phyloP scores from a whole-genome alignment of 2,329 filamentous ascomycete genomes.

The Phyllosticta citriasiana region DNA sequence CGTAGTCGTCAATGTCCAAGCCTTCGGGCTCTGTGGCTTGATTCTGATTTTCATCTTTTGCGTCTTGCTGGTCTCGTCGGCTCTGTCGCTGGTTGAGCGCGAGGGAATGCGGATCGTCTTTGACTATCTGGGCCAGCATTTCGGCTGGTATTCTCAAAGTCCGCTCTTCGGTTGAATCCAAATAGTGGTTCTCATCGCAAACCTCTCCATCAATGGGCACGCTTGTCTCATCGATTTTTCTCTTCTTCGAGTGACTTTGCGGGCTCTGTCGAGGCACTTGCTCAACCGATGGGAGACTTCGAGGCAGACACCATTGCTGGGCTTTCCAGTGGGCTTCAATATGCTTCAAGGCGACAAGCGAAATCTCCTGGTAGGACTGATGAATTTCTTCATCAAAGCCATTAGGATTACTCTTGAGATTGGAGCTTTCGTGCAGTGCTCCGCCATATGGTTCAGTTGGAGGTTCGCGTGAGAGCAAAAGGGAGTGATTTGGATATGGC shows the following conservation, averaged over 20 bases:
- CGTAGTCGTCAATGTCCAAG: not conserved
- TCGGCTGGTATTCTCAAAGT: not conserved
- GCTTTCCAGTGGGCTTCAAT: not conserved
- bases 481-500: constrained; percentile 28
- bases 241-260: not conserved
- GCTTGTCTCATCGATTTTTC: not conserved
- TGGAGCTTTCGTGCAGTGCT: not conserved
- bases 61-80: not conserved
- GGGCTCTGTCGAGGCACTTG: not conserved
- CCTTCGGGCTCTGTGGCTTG: not conserved
- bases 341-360: not conserved
- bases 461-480: constrained; percentile 38
- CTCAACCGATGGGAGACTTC: not conserved
- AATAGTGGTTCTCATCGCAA: not conserved
- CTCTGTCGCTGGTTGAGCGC: not conserved
- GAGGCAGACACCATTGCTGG: not conserved
- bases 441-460: constrained; percentile 34
- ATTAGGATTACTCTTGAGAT: not conserved
- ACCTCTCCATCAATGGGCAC: not conserved
- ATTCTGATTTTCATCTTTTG: too few relatives aligned
- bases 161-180: not conserved
- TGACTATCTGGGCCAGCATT: not conserved
- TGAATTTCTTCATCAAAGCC: not conserved
- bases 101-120: not conserved
- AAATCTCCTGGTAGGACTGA: not conserved